Evolutionary conservation across 805 yeast genomes (phyloP).

Genomic region (Peterozyma xylosa): DNA sequence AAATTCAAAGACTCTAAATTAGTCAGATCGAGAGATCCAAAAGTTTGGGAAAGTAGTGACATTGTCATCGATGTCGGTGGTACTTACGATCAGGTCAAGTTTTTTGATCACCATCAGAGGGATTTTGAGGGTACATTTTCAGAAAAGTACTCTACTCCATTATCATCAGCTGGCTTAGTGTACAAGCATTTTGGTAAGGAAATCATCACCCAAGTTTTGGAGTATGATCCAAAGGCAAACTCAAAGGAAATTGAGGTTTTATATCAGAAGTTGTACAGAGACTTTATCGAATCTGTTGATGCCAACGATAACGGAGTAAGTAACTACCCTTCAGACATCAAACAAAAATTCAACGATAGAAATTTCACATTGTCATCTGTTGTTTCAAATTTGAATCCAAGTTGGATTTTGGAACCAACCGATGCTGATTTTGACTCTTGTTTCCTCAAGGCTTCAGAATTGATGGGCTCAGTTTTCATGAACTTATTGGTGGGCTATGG

Average conservation of each 20-base stretch:
- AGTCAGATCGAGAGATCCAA: conserved; percentile 78
- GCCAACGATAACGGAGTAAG: conserved; percentile 94
- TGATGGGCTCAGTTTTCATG: conserved; percentile 80
- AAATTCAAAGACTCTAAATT: conserved; percentile 57
- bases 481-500: conserved; percentile 66
- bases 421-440: conserved; percentile 60
- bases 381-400: conserved; percentile 76
- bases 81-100: conserved; percentile 76
- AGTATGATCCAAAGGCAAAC: conserved; percentile 25
- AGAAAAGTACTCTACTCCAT: conserved; percentile 57
- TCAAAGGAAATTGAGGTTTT: conserved; percentile 49
- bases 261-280: conserved; percentile 72
- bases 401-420: conserved; percentile 66
- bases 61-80: conserved; percentile 95
- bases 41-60: conserved; percentile 78
- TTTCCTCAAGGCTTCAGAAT: conserved; percentile 62
- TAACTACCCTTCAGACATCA: conserved; percentile 51
- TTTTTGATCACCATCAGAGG: conserved; percentile 94
- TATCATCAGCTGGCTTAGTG: conserved; percentile 90
- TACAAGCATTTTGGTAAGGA: conserved; percentile 81
- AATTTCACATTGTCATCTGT: conserved; percentile 73
- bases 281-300: conserved; percentile 85
- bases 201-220: conserved; percentile 48
- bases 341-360: conserved; percentile 62
- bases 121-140: conserved; percentile 77